Evolutionary conservation across 768 basidiomycete species (phyloP), one percentile per base, ranked within the genome.

Genomic region (Boletus vermiculosoides): DNA sequence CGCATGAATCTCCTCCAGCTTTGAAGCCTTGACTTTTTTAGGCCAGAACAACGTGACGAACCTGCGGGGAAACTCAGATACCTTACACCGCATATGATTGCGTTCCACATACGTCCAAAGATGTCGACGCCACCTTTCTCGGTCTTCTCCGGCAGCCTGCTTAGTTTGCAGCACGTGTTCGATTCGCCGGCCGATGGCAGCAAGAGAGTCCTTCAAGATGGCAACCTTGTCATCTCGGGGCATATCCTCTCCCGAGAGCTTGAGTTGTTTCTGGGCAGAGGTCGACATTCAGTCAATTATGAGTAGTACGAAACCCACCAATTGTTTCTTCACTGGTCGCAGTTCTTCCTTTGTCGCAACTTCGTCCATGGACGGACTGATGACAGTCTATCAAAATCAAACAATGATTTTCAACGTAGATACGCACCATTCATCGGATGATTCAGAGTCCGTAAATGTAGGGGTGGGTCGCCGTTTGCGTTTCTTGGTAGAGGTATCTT

Each of bases 11-110:
- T 94, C 93, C 72, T 95, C 91, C 39, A 98, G 77, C 73, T 97
- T 97, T 16, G 83, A 85, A 13, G 94, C 92, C 70, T 90, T 94
- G 62, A 98, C 94, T 74, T 95, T 92, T 78, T 96, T 92, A 6
- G 95, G 95, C 95, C 95, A 98, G 75, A 98, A 98, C 53, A 94
- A 80, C 3, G 93, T 94, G 45, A 97, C 94, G 62, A 98, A 98
- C 36, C 92, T 94, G 65, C 12, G 16, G 25, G 50, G 20, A 51
- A 46, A 44, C n/a, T 68, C 45, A 63, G 57, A 20, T 13, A 46
- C 25, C 13, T 41, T 18, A 53, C 25, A 66, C 56, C 33, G 52
- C 31, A 41, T 16, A n/a, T 1, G 16, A 42, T 11, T 33, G 47
- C 33, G 44, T 44, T n/a, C 42, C 36, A 89, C 93, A 72, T 74